Percentiles rank a stretch among this genome's conserved stretches.
Conservation (phyloP, 345 rosid species). For the Orychophragmus violaceus region DNA sequence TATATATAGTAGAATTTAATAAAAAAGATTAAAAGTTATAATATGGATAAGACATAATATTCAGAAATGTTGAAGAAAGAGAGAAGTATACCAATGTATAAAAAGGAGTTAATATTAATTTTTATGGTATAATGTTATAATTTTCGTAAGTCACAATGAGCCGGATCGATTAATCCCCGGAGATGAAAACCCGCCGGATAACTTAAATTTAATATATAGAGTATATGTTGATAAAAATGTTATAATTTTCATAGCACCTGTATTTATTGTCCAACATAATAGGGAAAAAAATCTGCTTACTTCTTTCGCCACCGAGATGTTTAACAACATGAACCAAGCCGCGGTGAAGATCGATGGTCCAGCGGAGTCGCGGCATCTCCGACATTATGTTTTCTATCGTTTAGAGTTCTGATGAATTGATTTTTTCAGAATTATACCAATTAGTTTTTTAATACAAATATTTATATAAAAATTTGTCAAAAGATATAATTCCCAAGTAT, state of each 20-base stretch:
- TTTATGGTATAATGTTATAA: no score
- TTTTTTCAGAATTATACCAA: not conserved
- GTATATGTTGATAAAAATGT: no score
- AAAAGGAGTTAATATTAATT: not conserved
- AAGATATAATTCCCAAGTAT: not conserved
- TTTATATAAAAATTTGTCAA: not conserved
- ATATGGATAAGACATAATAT: no score
- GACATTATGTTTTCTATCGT: conserved; percentile 11
- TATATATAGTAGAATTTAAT: no score
- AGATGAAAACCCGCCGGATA: no score
- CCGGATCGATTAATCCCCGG: no score
- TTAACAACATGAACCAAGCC: conserved; percentile 47
- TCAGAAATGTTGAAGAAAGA: not conserved
- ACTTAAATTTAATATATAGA: no score
- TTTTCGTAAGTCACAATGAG: no score
- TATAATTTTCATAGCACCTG: no score
- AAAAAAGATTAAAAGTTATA: no score
- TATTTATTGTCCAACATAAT: not conserved
- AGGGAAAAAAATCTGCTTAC: conserved; percentile 31
- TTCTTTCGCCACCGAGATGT: conserved; percentile 53
- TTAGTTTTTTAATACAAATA: not conserved
- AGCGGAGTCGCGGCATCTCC: conserved; percentile 46
- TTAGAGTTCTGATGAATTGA: not conserved
- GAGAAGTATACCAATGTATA: not conserved
- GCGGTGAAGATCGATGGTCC: conserved; percentile 34